Percentiles rank a stretch among this genome's conserved stretches.
These are phyloP conservation scores for Mercurialis annua DNA, from an alignment of 345 rosid species.

Conservation along the genomic window DNA sequence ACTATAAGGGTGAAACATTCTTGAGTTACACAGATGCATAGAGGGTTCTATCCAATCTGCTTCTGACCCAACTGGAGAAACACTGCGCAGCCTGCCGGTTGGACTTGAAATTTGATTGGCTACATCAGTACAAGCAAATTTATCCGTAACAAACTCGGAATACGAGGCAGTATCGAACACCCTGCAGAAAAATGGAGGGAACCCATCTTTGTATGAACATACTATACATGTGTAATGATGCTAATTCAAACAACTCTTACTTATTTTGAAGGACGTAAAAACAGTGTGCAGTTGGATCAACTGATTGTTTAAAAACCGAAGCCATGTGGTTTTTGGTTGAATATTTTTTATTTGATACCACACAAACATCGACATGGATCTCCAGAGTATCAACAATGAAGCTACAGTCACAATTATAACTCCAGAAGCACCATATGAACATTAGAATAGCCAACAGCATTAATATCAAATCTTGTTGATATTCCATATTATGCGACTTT, in stretches of 20 bases:
- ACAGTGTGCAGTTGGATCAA: neutral
- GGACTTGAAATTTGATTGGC: slow-evolving; percentile 31
- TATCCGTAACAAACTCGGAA: slow-evolving; percentile 52
- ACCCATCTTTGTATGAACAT: neutral
- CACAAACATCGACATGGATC: too few species aligned
- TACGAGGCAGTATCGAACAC: slow-evolving; percentile 42
- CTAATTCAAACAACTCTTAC: neutral
- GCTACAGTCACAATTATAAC: neutral
- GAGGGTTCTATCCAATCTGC: slow-evolving; percentile 78
- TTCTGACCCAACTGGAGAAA: slow-evolving; percentile 48
- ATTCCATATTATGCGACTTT: neutral
- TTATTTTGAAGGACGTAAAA: too few species aligned
- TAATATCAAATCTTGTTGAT: neutral
- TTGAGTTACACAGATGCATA: slow-evolving; percentile 36
- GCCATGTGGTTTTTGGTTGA: too few species aligned
- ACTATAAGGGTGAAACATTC: slow-evolving; percentile 49
- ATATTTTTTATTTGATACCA: too few species aligned
- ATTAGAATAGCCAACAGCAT: neutral
- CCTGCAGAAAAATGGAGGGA: slow-evolving; percentile 28
- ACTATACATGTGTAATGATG: too few species aligned
- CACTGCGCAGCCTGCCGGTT: slow-evolving; percentile 28
- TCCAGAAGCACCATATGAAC: neutral
- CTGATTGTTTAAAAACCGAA: too few species aligned
- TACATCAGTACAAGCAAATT: slow-evolving; percentile 35
- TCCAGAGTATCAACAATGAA: too few species aligned